phyloP scores from a whole-genome alignment of 768 basidiomycete species.

The Hericium alpestre region DNA sequence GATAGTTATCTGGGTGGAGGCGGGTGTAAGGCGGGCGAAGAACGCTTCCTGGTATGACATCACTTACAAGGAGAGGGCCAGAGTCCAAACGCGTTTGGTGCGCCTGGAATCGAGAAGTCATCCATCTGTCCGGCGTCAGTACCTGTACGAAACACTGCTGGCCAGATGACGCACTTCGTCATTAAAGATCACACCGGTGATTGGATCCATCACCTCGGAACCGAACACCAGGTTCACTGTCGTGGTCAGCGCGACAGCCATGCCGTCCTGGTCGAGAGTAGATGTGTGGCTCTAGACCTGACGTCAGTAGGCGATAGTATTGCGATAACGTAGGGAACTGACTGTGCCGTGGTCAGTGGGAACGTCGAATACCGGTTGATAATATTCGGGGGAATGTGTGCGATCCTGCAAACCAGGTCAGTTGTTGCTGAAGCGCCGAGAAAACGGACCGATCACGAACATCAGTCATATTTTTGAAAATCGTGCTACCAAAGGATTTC shows the following conservation, averaged over 20 bases:
- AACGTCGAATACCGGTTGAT: constrained; percentile 72
- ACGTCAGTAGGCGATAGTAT: background rate
- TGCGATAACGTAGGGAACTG: background rate
- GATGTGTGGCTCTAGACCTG: constrained; percentile 67
- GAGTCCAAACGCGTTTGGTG: constrained; percentile 76
- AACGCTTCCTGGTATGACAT: background rate
- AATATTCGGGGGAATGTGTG: constrained; percentile 77
- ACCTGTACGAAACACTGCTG: background rate
- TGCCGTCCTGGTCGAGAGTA: constrained; percentile 72
- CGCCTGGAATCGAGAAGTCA: constrained; percentile 82
- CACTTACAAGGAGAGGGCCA: constrained; percentile 60
- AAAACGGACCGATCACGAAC: constrained; percentile 31
- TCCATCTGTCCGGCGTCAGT: constrained; percentile 47
- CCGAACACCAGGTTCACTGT: constrained; percentile 90
- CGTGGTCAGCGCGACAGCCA: constrained; percentile 79
- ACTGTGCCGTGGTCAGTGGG: constrained; percentile 82
- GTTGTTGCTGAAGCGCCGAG: background rate
- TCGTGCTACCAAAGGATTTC: constrained; percentile 52
- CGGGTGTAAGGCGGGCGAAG: constrained; percentile 1
- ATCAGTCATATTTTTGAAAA: constrained; percentile 70
- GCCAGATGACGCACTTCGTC: constrained; percentile 48
- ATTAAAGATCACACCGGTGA: constrained; percentile 84
- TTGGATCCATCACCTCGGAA: constrained; percentile 74
- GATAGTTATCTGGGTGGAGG: constrained; percentile 63
- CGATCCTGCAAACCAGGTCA: constrained; percentile 40